Evolutionary conservation across 2,329 filamentous ascomycete genomes (phyloP), one percentile per base, ranked within the genome.

Genomic region (Myrmaecium sp.): DNA sequence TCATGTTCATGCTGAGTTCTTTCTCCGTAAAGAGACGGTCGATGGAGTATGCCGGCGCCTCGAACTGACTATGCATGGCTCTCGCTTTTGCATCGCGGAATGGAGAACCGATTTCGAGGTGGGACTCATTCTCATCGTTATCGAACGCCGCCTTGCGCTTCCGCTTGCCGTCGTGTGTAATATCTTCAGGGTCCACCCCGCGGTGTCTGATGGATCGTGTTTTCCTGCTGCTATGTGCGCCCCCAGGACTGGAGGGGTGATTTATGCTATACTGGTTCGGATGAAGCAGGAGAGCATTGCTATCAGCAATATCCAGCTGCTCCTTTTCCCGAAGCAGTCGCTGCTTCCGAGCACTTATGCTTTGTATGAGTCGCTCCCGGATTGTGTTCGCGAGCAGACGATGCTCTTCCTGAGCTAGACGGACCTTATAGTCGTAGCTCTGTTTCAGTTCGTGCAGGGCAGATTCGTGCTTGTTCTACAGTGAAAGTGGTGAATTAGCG

Each of bases 21-120:
- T 74, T 74, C 33, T 75, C 69, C 3, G 68, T 74, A 42, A 75
- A 75, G 10, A 75, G 55, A n/a, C 63, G 60, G 30, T 73, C 62
- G 30, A 75, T 60, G 5, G 66, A 70, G 47, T 71, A 73, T 4
- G 62, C 55, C 2, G 67, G 57, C 5, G 66, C 62, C 34, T 66
- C 61, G 37, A 66, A 65, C 35, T 74, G 67, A 23, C 62, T 54
- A 25, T 64, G 59, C 25, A 62, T 44, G 16, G 53, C 54, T 36
- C 59, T 58, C 7, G 58, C 53, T 42, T 64, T 65, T 27, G 59
- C 58, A 36, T 68, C 66, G 28, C 57, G 57, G 49, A 58, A 62
- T 3, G 60, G 58, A 28, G 56, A 60, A 30, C 50, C 47, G 5
- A 51, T 49, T 51, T 66, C 46, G 46, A 65, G 30, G 40, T 64